These are phyloP conservation scores for Phlyctochytrium bullatum DNA, from an alignment of 192 early-diverging fungal species.

Conservation along the genomic window DNA sequence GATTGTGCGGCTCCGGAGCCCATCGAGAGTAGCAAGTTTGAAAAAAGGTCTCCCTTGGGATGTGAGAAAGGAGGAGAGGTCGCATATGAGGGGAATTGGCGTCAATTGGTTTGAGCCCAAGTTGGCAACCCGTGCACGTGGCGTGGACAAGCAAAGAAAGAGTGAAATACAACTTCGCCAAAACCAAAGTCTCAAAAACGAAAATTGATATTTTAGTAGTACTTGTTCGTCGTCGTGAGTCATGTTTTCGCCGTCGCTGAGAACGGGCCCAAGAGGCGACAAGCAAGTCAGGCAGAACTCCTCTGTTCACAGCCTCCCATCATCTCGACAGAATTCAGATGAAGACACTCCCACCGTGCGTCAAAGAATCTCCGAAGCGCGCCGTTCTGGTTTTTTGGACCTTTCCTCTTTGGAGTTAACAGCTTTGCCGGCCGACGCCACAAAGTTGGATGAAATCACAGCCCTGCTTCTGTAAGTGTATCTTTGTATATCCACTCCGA, in stretches of 20 bases:
- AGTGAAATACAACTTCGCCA: no score
- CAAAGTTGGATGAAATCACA: slow-evolving; percentile 26
- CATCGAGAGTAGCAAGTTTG: no score
- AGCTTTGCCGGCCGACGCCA: slow-evolving; percentile 34
- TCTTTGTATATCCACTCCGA: not conserved
- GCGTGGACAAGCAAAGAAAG: no score
- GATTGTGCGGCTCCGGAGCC: no score
- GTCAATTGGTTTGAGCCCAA: no score
- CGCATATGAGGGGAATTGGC: no score
- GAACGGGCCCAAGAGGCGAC: slow-evolving; percentile 1
- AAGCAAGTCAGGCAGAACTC: not conserved
- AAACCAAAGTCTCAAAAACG: no score
- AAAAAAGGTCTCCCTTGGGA: no score
- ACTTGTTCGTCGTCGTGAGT: no score
- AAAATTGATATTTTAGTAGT: not conserved
- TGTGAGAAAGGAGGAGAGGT: no score
- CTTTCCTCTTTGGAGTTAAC: slow-evolving; percentile 31
- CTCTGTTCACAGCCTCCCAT: not conserved
- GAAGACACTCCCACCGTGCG: slow-evolving; percentile 28
- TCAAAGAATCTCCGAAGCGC: slow-evolving; percentile 39
- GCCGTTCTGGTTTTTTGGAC: slow-evolving; percentile 38
- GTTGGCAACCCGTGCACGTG: no score
- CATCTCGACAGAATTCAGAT: not conserved
- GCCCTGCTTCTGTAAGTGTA: slow-evolving; percentile 37
- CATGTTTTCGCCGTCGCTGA: not conserved